Evolutionary conservation across 495 filamentous ascomycete genomes (phyloP).

Genomic region (Emericellopsis terricola): DNA sequence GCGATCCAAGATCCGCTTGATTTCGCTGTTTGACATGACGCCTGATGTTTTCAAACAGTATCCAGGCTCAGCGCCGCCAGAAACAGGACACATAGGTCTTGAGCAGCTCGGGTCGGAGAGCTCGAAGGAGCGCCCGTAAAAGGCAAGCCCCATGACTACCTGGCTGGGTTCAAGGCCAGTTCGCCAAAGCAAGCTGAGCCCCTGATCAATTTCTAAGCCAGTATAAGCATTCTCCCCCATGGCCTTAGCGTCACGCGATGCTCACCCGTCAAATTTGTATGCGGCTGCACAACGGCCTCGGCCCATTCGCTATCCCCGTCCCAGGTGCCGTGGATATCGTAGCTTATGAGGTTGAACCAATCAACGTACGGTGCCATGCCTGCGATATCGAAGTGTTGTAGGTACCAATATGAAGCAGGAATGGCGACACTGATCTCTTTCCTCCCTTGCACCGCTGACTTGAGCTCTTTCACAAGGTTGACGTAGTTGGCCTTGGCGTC

Average conservation of each 20-base stretch:
- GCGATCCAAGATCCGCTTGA: slow-evolving; percentile 11
- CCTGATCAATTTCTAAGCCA: slow-evolving; percentile 27
- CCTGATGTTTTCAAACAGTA: slow-evolving; percentile 14
- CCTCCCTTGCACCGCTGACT: neutral
- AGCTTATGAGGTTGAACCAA: neutral
- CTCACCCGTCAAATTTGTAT: slow-evolving; percentile 39
- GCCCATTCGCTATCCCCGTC: slow-evolving; percentile 4
- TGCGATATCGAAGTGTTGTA: slow-evolving; percentile 31
- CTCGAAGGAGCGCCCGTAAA: slow-evolving; percentile 27
- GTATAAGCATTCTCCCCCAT: too few species aligned
- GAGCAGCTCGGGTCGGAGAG: slow-evolving; percentile 6
- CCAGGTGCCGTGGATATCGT: neutral
- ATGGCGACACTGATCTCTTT: neutral
- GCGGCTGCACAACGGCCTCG: slow-evolving; percentile 17
- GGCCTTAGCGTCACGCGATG: too few species aligned
- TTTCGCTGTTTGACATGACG: slow-evolving; percentile 19
- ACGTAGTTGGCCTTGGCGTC: slow-evolving; percentile 22
- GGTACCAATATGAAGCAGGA: slow-evolving; percentile 20
- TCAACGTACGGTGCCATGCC: slow-evolving; percentile 10
- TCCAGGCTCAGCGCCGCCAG: slow-evolving; percentile 7
- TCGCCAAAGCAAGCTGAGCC: slow-evolving; percentile 31
- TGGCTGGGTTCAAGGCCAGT: slow-evolving; percentile 22
- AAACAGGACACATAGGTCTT: slow-evolving; percentile 11
- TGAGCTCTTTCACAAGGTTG: slow-evolving; percentile 15
- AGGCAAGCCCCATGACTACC: slow-evolving; percentile 29